Evolutionary conservation across 495 filamentous ascomycete genomes (phyloP).

Genomic region (Penicillium herquei): DNA sequence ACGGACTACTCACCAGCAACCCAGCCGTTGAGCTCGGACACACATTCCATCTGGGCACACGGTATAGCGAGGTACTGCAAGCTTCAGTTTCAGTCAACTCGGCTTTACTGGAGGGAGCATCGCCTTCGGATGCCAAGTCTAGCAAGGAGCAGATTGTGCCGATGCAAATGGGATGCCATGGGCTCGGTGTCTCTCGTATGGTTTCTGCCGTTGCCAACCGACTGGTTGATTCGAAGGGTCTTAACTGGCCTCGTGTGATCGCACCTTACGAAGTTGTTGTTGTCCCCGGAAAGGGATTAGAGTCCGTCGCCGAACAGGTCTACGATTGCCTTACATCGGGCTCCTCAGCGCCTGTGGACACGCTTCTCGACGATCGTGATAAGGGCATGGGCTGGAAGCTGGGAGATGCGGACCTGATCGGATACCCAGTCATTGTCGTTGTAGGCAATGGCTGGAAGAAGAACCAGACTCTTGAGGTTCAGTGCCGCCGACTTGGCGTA

Average conservation of each 20-base stretch:
- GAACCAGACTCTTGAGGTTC: constrained; percentile 66
- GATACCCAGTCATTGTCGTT: constrained; percentile 79
- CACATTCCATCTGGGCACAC: constrained; percentile 89
- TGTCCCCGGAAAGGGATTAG: constrained; percentile 52
- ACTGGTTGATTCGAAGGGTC: constrained; percentile 67
- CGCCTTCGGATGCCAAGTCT: constrained; percentile 9
- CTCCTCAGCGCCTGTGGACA: constrained; percentile 43
- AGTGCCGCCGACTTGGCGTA: constrained; percentile 63
- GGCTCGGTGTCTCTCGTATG: constrained; percentile 90
- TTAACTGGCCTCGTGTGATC: constrained; percentile 86
- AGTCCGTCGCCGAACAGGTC: constrained; percentile 52
- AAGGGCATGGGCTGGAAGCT: constrained; percentile 77
- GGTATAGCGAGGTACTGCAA: constrained; percentile 74
- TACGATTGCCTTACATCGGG: constrained; percentile 53
- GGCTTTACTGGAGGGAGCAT: constrained; percentile 21
- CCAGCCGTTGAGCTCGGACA: constrained; percentile 87
- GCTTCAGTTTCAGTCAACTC: constrained; percentile 53
- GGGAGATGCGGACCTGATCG: constrained; percentile 82
- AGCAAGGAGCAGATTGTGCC: constrained; percentile 40
- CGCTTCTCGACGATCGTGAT: constrained; percentile 74
- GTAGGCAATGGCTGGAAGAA: constrained; percentile 73
- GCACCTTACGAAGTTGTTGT: constrained; percentile 83
- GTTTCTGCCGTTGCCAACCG: constrained; percentile 79
- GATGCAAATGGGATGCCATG: constrained; percentile 94
- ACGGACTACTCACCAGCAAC: constrained; percentile 62